Evolutionary conservation across 805 yeast genomes (phyloP).

Genomic region (Saccharomycopsis vini): DNA sequence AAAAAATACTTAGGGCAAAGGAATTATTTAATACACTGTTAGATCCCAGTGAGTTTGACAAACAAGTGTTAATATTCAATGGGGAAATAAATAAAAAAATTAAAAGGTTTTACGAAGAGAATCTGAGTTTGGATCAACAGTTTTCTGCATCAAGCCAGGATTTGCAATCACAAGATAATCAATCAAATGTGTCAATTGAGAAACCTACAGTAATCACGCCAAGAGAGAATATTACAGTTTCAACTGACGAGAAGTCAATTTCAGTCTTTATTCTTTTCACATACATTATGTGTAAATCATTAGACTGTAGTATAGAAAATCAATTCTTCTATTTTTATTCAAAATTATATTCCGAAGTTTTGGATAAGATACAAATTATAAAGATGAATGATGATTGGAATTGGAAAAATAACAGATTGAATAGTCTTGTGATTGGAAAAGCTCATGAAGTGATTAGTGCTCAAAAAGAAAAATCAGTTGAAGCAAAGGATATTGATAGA

Average conservation of each 20-base stretch:
- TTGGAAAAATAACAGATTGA: slow-evolving; percentile 2
- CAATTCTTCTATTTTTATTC: slow-evolving; percentile 6
- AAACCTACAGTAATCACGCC: too few relatives aligned
- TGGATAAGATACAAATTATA: slow-evolving; percentile 7
- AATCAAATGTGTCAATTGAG: not conserved
- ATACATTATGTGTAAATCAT: slow-evolving; percentile 1
- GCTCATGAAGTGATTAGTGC: slow-evolving; percentile 1
- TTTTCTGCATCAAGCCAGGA: not conserved
- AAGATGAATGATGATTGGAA: not conserved
- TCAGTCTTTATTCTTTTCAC: slow-evolving; percentile 2
- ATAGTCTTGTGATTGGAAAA: not conserved
- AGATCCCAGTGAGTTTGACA: too few relatives aligned
- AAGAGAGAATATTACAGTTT: too few relatives aligned
- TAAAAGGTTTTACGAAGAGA: not conserved
- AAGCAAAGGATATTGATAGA: not conserved
- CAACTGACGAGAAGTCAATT: not conserved
- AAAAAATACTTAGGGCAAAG: too few relatives aligned
- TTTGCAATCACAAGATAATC: not conserved
- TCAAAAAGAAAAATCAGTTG: not conserved
- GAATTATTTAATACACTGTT: too few relatives aligned
- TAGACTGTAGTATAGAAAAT: not conserved
- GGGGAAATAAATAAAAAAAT: too few relatives aligned
- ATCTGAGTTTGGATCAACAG: too few relatives aligned
- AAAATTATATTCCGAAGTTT: slow-evolving; percentile 3
- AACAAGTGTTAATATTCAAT: too few relatives aligned